Base-by-base conservation (phyloP, 257 asterid genomes). In the Plantago ovata region DNA sequence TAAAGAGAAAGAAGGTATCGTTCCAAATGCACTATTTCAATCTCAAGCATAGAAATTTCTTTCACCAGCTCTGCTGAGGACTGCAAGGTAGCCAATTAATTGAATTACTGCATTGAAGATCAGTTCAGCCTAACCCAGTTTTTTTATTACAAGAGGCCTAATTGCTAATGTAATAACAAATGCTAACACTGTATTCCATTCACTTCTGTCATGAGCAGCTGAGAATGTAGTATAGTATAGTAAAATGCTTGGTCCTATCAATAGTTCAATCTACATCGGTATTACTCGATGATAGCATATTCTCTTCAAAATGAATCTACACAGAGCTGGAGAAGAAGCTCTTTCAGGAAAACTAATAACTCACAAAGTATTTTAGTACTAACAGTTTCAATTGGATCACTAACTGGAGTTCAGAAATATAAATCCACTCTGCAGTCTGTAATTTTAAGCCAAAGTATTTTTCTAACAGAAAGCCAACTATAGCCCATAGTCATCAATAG, bases 1-100 rank as follows among this genome's bases (percentile, higher is more conserved):
- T 91, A 91, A 42, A 91, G 89, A 38, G 95, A 83, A 16, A 91
- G 96, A 52, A 91, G 86, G 60, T 77, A 60, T 13, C 74, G 75
- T 70, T 91, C 98, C 89, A 91, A 53, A 48, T 61, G 87, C 20
- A 72, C 64, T 62, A 91, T 87, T 70, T 91, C 82, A 63, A 70
- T 70, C 74, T 91, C 98, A 48, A 91, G 92, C 23, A 53, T 47
- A 20, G 86, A 65, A 62, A 91, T 91, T 72, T 91, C 96, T 59
- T 78, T 72, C 78, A 83, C 72, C 74, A 91, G 73, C 49, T 83
- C 89, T 15, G 64, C 71, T 52, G 95, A 72, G 40, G 90, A 84
- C 95, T 83, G 88, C 55, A 50, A 70, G 57, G 46, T 41, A 52
- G 41, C 13, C 55, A 60, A 57, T 42, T 32, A 38, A 24, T 16